A percentile compares a stretch with the other conserved stretches of the same genome.
Evolutionary conservation across 352 stramenopile genomes (phyloP).

Genomic region (Phytophthora palmivora): DNA sequence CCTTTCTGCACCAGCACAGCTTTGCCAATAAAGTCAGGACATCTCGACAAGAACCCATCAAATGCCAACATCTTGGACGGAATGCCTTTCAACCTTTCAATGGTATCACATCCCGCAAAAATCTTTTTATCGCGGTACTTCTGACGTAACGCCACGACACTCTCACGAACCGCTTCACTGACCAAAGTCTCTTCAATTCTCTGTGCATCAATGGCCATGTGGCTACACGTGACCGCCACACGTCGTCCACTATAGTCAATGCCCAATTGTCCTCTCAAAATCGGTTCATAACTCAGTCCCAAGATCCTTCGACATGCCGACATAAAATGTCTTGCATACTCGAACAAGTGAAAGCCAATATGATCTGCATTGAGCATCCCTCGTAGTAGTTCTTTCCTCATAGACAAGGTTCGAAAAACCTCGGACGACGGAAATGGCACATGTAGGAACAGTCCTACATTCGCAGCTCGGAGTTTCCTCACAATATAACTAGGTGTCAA

Average conservation of each 20-base stretch:
- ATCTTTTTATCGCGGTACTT: conserved; percentile 83
- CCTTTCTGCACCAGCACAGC: conserved; percentile 87
- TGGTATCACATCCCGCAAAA: conserved; percentile 92
- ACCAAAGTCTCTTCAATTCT: conserved; percentile 65
- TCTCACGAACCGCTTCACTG: conserved; percentile 51
- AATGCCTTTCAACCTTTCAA: conserved; percentile 97
- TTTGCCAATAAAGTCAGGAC: conserved; percentile 83
- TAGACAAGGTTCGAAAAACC: conserved; percentile 97
- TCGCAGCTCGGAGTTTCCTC: conserved; percentile 82
- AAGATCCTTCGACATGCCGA: conserved; percentile 93
- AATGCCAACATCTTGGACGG: conserved; percentile 97
- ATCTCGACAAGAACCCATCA: conserved; percentile 91
- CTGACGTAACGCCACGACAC: conserved; percentile 63
- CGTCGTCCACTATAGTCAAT: conserved; percentile 96
- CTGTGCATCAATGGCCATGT: conserved; percentile 81
- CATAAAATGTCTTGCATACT: conserved; percentile 94
- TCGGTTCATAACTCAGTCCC: conserved; percentile 93
- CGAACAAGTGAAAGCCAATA: conserved; percentile 94
- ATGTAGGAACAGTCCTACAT: conserved; percentile 98
- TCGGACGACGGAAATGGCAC: conserved; percentile 98
- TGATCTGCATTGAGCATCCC: conserved; percentile 93
- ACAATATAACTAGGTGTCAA: conserved; percentile 97
- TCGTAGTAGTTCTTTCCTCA: conserved; percentile 90
- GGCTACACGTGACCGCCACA: conserved; percentile 95
- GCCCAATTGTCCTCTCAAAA: conserved; percentile 90